Evolutionary conservation across 139 green algal species (phyloP).

Genomic region (Chlamydomonas asymmetrica): DNA sequence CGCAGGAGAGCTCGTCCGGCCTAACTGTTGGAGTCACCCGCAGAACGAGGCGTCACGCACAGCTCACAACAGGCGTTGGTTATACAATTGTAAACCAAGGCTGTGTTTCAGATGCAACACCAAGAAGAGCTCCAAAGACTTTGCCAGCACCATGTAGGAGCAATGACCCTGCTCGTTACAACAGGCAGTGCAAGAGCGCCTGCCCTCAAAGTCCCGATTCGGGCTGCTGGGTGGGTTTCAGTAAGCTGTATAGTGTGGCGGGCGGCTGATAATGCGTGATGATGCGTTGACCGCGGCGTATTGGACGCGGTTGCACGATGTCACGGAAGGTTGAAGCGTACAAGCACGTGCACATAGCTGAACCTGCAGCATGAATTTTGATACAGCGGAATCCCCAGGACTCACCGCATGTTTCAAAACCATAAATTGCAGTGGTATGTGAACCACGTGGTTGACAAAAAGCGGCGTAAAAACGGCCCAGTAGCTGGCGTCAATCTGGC

Average conservation of each 20-base stretch:
- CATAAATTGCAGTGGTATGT: constrained; percentile 5
- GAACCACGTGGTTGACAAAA: constrained; percentile 1
- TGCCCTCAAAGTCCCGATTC: too few relatives aligned
- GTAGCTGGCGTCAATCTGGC: not conserved
- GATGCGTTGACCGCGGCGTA: not conserved
- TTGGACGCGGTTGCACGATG: not conserved
- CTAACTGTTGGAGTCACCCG: not conserved
- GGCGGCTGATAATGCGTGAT: not conserved
- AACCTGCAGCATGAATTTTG: not conserved
- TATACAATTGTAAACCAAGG: too few relatives aligned
- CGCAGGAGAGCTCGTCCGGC: not conserved
- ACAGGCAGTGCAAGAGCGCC: too few relatives aligned
- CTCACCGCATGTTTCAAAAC: constrained; percentile 22
- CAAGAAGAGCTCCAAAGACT: too few relatives aligned
- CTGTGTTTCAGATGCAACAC: too few relatives aligned
- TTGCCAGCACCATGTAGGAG: too few relatives aligned
- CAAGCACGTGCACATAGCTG: not conserved
- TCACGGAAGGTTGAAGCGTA: not conserved
- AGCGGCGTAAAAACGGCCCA: constrained; percentile 26
- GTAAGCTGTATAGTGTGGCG: too few relatives aligned
- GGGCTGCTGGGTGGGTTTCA: too few relatives aligned
- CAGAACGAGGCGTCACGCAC: not conserved
- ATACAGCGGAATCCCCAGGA: not conserved
- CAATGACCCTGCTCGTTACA: too few relatives aligned
- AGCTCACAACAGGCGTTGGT: too few relatives aligned